Evolutionary conservation across 2,329 filamentous ascomycete genomes (phyloP).

Genomic region (Lecanoromycetidae sp.): DNA sequence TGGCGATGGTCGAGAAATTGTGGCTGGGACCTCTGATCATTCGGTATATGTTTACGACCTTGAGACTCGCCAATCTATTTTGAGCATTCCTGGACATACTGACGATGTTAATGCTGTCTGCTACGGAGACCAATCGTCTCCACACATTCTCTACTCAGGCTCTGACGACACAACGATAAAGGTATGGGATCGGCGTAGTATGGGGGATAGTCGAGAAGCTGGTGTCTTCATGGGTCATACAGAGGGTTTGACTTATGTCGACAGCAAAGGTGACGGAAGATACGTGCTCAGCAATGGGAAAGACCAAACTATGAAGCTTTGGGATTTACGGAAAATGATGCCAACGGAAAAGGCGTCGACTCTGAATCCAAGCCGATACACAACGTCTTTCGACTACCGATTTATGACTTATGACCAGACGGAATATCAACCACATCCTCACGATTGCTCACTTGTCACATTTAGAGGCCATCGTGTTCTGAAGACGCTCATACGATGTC

Average conservation of each 20-base stretch:
- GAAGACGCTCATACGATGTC: slow-evolving; percentile 83
- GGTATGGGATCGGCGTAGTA: slow-evolving; percentile 79
- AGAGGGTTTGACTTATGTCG: slow-evolving; percentile 53
- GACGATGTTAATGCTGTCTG: slow-evolving; percentile 95
- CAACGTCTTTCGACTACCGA: slow-evolving; percentile 52
- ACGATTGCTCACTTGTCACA: slow-evolving; percentile 86
- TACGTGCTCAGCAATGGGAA: slow-evolving; percentile 93
- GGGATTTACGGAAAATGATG: slow-evolving; percentile 88
- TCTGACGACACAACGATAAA: slow-evolving; percentile 90
- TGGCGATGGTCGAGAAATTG: slow-evolving; percentile 78
- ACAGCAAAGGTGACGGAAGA: slow-evolving; percentile 74
- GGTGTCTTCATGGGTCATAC: slow-evolving; percentile 55
- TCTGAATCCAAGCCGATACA: slow-evolving; percentile 41
- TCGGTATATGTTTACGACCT: slow-evolving; percentile 88
- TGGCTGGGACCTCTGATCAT: slow-evolving; percentile 70
- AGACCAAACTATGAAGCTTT: slow-evolving; percentile 94
- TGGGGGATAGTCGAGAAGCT: slow-evolving; percentile 50
- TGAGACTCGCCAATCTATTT: slow-evolving; percentile 61
- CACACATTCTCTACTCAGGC: slow-evolving; percentile 90
- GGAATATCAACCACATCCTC: slow-evolving; percentile 52
- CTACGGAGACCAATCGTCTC: slow-evolving; percentile 77
- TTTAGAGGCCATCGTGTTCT: slow-evolving; percentile 84
- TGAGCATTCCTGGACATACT: slow-evolving; percentile 64
- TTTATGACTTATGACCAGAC: slow-evolving; percentile 43
- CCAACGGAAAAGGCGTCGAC: slow-evolving; percentile 47